Conservation (phyloP, 495 filamentous ascomycete species). For the Trichoderma asperelloides region DNA sequence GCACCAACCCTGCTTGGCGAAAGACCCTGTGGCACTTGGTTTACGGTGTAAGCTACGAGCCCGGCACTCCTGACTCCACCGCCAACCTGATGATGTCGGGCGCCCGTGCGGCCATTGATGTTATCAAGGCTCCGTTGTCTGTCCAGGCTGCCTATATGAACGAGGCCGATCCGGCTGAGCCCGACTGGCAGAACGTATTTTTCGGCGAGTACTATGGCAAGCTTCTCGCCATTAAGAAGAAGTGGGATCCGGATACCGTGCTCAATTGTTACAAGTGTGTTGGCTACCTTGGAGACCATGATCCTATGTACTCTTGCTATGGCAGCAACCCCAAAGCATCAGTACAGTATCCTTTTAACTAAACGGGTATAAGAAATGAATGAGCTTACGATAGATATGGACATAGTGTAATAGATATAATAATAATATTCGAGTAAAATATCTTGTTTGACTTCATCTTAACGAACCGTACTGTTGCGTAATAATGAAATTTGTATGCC, state of each 20-base stretch:
- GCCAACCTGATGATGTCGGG: conserved; percentile 8
- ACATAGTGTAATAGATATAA: no score
- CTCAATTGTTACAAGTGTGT: conserved; percentile 7
- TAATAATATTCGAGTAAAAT: no score
- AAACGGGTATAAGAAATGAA: no score
- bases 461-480: no score
- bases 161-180: conserved; percentile 41
- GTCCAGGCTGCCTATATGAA: conserved; percentile 26
- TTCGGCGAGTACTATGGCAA: conserved; percentile 41
- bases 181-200: conserved; percentile 45
- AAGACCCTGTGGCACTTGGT: conserved; percentile 24
- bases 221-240: conserved; percentile 36
- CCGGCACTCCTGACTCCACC: conserved; percentile 16
- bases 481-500: no score
- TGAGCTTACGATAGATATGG: no score
- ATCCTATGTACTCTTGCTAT: not conserved
- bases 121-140: conserved; percentile 22
- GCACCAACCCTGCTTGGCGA: conserved; percentile 31
- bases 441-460: no score
- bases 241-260: conserved; percentile 33
- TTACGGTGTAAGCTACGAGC: conserved; percentile 15
- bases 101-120: conserved; percentile 15
- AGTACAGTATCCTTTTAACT: not conserved
- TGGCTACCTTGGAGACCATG: conserved; percentile 13
- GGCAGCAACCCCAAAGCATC: not conserved